phyloP scores from a whole-genome alignment of 306 rosid genomes.

The Ochetophila trinervis region DNA sequence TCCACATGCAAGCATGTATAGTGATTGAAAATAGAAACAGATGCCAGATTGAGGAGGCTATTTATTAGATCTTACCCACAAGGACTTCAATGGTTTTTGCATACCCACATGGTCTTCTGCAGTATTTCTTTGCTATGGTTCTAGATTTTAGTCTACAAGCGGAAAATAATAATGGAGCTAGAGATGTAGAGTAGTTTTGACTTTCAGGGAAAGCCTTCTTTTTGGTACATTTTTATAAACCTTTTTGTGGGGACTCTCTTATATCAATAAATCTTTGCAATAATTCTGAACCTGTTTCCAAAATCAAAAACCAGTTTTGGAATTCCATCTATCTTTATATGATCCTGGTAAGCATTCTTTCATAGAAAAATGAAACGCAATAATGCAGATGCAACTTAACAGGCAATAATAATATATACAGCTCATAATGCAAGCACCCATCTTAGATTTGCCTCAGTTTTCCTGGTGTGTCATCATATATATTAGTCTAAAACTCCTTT shows the following conservation, averaged over 20 bases:
- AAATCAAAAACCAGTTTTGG: neutral
- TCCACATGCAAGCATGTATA: constrained; percentile 31
- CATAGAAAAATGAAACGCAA: too few relatives aligned
- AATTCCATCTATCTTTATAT: too few relatives aligned
- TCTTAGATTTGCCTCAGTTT: too few relatives aligned
- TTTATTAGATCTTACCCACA: constrained; percentile 40
- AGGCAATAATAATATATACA: neutral
- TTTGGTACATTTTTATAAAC: neutral
- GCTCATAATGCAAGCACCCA: too few relatives aligned
- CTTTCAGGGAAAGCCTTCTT: constrained; percentile 24
- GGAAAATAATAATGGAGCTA: constrained; percentile 43
- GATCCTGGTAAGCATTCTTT: too few relatives aligned
- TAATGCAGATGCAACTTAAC: too few relatives aligned
- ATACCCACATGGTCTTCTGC: constrained; percentile 42
- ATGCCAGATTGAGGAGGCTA: constrained; percentile 17
- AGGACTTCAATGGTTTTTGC: constrained; percentile 20
- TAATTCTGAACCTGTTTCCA: neutral
- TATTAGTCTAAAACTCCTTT: neutral
- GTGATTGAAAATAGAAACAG: constrained; percentile 30
- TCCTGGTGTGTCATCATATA: too few relatives aligned
- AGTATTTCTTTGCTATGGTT: constrained; percentile 25
- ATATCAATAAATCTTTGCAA: constrained; percentile 12
- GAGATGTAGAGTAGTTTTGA: constrained; percentile 31
- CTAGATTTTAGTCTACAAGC: constrained; percentile 31
- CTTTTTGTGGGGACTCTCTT: constrained; percentile 15